Percentiles rank a stretch among this genome's conserved stretches.
Conservation (phyloP, 352 stramenopile genomes). For the Globisporangium iwayamae region DNA sequence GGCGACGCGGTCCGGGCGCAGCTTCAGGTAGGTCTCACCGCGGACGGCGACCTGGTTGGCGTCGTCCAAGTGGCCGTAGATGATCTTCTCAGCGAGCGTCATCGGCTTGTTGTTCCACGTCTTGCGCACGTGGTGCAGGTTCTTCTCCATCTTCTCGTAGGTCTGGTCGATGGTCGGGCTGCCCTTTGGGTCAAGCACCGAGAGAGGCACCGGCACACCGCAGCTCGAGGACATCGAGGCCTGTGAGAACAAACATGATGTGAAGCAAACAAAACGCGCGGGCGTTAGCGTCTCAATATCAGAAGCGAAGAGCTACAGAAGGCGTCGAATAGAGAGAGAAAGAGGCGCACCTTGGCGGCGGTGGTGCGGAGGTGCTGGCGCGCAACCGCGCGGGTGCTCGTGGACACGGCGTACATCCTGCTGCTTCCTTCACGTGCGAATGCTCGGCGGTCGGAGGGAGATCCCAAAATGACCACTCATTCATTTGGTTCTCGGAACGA, state of each 20-base stretch:
- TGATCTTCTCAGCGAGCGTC: conserved; percentile 93
- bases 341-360: conserved; percentile 44
- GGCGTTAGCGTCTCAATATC: conserved; percentile 9
- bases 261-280: conserved; percentile 13
- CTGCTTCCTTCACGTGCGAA: conserved; percentile 23
- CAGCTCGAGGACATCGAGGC: conserved; percentile 73
- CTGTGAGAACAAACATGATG: conserved; percentile 17
- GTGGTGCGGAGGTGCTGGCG: conserved; percentile 71
- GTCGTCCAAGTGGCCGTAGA: conserved; percentile 93
- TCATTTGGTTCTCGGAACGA: conserved; percentile 18
- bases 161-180: conserved; percentile 92
- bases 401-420: conserved; percentile 59
- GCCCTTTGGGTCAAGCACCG: conserved; percentile 87
- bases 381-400: conserved; percentile 43
- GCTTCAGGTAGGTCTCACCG: conserved; percentile 92
- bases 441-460: conserved; percentile 39
- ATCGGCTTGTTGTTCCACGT: conserved; percentile 86
- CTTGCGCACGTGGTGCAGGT: conserved; percentile 87
- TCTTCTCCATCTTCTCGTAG: conserved; percentile 92
- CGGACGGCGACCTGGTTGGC: conserved; percentile 75
- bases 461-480: conserved; percentile 80
- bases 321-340: not conserved
- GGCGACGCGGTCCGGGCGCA: conserved; percentile 90
- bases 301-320: not conserved
- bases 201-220: conserved; percentile 76